Conservation (phyloP, 345 rosid species). For the Brassica carinata region DNA sequence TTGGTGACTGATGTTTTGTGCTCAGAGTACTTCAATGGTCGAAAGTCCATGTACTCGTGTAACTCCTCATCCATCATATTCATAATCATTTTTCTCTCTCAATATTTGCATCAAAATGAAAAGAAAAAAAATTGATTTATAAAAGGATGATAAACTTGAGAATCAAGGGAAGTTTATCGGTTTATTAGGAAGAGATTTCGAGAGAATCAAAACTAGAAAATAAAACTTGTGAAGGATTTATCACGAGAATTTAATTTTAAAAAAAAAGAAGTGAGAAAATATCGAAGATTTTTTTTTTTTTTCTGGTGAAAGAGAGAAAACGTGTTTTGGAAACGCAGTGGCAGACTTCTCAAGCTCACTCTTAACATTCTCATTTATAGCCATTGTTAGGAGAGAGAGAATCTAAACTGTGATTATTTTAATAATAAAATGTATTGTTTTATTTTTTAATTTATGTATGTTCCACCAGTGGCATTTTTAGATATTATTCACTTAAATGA, state of each 20-base stretch:
- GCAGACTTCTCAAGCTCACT: constrained; percentile 32
- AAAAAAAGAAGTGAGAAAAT: not conserved
- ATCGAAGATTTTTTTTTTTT: not conserved
- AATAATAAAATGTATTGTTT: not conserved
- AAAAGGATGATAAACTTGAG: constrained; percentile 19
- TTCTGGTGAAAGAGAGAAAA: constrained; percentile 24
- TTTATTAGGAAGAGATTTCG: constrained; percentile 30
- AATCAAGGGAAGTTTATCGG: constrained; percentile 26
- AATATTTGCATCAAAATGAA: not conserved
- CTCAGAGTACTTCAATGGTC: constrained; percentile 68
- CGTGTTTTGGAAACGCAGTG: constrained; percentile 19
- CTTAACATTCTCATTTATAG: constrained; percentile 39
- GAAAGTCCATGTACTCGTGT: constrained; percentile 26
- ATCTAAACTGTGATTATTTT: constrained; percentile 19
- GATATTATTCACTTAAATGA: not conserved
- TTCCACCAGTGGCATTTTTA: not conserved
- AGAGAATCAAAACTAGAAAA: not conserved
- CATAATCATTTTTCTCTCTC: not conserved
- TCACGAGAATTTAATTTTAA: constrained; percentile 1
- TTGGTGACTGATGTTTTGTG: constrained; percentile 58
- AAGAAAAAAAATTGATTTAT: not conserved
- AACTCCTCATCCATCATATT: not conserved
- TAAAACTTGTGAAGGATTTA: constrained; percentile 9
- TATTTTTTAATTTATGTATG: not conserved
- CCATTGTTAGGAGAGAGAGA: constrained; percentile 8